Percentiles rank a stretch among this genome's conserved stretches.
phyloP scores from a whole-genome alignment of 306 rosid species.

The Elaeagnus macrophylla region DNA sequence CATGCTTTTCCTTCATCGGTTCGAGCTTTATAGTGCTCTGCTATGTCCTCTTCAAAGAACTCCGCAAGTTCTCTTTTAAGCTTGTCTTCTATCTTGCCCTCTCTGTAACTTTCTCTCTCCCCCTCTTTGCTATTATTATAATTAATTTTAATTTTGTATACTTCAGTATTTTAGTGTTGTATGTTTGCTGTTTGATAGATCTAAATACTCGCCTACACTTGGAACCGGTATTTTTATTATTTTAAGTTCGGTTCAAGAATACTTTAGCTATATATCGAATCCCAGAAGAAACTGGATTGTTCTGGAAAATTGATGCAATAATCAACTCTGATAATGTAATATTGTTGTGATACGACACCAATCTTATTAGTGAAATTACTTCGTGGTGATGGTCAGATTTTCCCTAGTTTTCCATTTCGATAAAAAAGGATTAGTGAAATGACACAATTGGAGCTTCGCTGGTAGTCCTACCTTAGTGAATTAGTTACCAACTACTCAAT shows the following conservation, averaged over 20 bases:
- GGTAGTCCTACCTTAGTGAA: not conserved
- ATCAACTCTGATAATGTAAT: no score
- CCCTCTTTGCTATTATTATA: conserved; percentile 15
- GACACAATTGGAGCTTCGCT: not conserved
- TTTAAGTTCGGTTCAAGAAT: not conserved
- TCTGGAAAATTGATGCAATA: no score
- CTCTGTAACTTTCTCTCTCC: conserved; percentile 33
- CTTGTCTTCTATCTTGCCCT: conserved; percentile 96
- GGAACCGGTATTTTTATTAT: not conserved
- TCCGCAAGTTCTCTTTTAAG: conserved; percentile 97
- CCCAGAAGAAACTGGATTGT: no score
- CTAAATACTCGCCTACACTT: conserved; percentile 4
- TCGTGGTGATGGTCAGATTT: no score
- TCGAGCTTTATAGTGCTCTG: conserved; percentile 87
- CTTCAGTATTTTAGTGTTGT: not conserved
- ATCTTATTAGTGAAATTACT: no score
- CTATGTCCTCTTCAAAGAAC: conserved; percentile 96
- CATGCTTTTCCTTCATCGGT: conserved; percentile 80
- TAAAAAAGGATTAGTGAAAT: not conserved
- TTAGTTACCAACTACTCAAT: not conserved
- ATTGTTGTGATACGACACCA: no score
- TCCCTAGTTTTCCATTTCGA: not conserved
- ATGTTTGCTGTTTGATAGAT: conserved; percentile 11
- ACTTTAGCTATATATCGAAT: no score
- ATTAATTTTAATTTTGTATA: not conserved